Conservation (phyloP, 2,329 filamentous ascomycete species). For the Metarhizium robertsii region DNA sequence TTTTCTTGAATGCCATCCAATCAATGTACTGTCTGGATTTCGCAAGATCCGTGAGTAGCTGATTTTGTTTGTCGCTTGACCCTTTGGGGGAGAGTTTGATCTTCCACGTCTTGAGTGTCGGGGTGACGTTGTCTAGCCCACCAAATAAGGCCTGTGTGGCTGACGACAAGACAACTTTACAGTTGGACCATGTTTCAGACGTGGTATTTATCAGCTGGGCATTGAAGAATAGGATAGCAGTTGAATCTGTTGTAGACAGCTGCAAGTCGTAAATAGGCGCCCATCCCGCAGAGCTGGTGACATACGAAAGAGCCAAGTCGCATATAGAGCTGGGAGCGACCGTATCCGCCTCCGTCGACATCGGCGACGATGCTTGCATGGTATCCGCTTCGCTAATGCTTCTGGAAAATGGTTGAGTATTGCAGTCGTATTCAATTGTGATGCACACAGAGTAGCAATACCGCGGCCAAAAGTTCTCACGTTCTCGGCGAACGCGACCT, state of each 20-base stretch:
- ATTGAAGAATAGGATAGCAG: conserved; percentile 48
- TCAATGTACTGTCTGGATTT: conserved; percentile 15
- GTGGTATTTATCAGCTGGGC: conserved; percentile 53
- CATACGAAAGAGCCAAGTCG: conserved; percentile 46
- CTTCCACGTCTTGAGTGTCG: conserved; percentile 46
- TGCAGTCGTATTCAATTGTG: conserved; percentile 33
- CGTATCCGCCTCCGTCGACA: conserved; percentile 9
- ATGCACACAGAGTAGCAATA: conserved; percentile 38
- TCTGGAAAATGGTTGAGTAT: conserved; percentile 35
- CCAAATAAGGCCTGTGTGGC: conserved; percentile 53
- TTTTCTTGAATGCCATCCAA: background rate
- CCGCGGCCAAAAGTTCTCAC: conserved; percentile 38
- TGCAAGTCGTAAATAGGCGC: conserved; percentile 51
- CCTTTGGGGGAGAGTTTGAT: conserved; percentile 32
- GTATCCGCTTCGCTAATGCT: conserved; percentile 44
- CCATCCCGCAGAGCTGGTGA: conserved; percentile 50
- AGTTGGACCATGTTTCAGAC: conserved; percentile 53
- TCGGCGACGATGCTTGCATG: conserved; percentile 15
- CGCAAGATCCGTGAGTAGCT: conserved; percentile 27
- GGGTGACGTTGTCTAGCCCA: conserved; percentile 44
- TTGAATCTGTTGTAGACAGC: conserved; percentile 45
- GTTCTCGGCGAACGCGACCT: conserved; percentile 31
- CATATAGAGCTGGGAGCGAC: conserved; percentile 18
- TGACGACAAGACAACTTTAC: conserved; percentile 46
- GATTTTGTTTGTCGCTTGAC: conserved; percentile 8